Percentiles rank a stretch among this genome's conserved stretches.
Conservation (phyloP, 2,329 filamentous ascomycete species). For the Talaromyces islandicus region DNA sequence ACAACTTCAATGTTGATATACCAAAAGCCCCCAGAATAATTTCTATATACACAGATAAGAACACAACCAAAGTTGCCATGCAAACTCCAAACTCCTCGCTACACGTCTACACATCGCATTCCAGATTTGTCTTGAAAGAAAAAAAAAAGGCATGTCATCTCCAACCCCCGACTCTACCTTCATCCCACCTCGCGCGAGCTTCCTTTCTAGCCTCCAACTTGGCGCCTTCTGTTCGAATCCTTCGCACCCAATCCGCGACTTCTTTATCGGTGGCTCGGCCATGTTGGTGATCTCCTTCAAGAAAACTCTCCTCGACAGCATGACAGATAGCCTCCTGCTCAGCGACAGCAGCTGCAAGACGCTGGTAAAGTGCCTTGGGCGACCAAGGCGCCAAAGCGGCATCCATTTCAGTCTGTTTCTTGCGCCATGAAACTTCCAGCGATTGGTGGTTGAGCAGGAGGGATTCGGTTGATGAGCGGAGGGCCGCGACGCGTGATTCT, state of each 20-base stretch:
- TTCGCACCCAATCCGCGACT: slow-evolving; percentile 73
- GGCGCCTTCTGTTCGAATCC: slow-evolving; percentile 74
- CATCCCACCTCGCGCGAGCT: slow-evolving; percentile 89
- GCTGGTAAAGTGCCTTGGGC: slow-evolving; percentile 78
- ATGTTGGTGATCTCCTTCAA: slow-evolving; percentile 55
- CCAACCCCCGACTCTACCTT: slow-evolving; percentile 92
- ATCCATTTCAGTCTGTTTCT: slow-evolving; percentile 86
- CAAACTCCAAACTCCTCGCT: background rate
- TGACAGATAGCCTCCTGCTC: slow-evolving; percentile 79
- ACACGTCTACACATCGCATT: background rate
- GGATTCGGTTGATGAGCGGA: slow-evolving; percentile 67
- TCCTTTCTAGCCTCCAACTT: slow-evolving; percentile 75
- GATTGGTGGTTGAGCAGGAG: slow-evolving; percentile 77
- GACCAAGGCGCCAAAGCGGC: slow-evolving; percentile 76
- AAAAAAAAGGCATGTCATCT: slow-evolving; percentile 48
- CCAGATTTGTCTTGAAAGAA: too few relatives aligned
- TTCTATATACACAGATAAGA: background rate
- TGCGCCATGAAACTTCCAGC: slow-evolving; percentile 85
- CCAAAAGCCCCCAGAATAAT: background rate
- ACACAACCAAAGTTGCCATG: too few relatives aligned
- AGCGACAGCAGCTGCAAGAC: slow-evolving; percentile 66
- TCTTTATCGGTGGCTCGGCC: slow-evolving; percentile 68
- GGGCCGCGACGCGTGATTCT: slow-evolving; percentile 42
- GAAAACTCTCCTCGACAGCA: slow-evolving; percentile 87
- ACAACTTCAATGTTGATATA: background rate